These are phyloP conservation scores for Syzygium aqueum DNA, from an alignment of 345 rosid genomes.

Conservation along the genomic window DNA sequence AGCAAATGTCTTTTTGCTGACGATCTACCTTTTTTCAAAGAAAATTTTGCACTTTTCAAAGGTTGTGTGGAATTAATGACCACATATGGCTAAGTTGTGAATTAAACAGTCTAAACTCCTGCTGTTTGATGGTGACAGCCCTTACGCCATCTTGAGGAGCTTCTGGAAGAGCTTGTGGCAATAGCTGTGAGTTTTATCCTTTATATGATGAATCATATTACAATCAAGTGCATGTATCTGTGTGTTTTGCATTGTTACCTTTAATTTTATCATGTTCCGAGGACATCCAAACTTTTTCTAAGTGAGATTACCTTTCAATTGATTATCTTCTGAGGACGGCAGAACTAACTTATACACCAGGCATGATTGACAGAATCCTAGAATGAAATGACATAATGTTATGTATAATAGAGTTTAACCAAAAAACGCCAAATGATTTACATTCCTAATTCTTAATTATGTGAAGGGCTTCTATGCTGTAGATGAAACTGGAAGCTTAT, in stretches of 20 bases:
- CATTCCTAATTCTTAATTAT: background rate
- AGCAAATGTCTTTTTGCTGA: background rate
- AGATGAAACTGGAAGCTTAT: background rate
- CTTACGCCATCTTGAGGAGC: slow-evolving; percentile 77
- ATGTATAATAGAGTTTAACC: background rate
- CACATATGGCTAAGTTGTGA: background rate
- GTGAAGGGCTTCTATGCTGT: background rate
- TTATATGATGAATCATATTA: background rate
- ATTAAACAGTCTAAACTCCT: background rate
- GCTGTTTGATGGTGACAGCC: slow-evolving; percentile 37
- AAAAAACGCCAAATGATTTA: background rate
- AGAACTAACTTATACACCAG: background rate
- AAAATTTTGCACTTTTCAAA: background rate
- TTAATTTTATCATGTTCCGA: background rate
- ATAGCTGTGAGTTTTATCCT: slow-evolving; percentile 67
- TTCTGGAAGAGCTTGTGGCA: slow-evolving; percentile 79
- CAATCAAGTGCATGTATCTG: background rate
- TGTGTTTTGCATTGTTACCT: background rate
- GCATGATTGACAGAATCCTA: background rate
- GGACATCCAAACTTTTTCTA: background rate
- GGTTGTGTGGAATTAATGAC: background rate
- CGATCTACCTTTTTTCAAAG: background rate
- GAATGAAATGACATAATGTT: background rate
- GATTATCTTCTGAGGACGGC: background rate
- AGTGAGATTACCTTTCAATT: background rate